Evolutionary conservation across 306 rosid genomes (phyloP).

Genomic region (Glycine latifolia): DNA sequence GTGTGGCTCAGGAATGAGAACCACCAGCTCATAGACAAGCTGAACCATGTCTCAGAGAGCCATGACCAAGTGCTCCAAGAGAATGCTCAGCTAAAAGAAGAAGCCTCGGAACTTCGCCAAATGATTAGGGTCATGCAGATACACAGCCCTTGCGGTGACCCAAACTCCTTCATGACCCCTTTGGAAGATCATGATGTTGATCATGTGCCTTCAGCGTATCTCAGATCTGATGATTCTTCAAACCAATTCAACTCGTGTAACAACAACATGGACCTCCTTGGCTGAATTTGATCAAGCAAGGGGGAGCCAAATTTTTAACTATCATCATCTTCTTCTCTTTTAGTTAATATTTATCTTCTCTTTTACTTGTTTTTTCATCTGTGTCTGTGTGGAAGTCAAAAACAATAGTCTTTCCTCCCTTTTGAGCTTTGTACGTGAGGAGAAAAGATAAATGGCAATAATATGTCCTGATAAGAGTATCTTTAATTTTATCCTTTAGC

Average conservation of each 20-base stretch:
- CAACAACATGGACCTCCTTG: slow-evolving; percentile 51
- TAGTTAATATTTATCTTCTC: neutral
- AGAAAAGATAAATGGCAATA: slow-evolving; percentile 55
- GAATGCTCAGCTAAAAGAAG: slow-evolving; percentile 77
- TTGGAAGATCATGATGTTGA: neutral
- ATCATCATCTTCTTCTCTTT: neutral
- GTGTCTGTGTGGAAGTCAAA: slow-evolving; percentile 46
- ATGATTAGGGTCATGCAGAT: slow-evolving; percentile 71
- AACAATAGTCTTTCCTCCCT: slow-evolving; percentile 36
- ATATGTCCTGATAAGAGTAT: slow-evolving; percentile 47
- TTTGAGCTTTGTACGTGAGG: slow-evolving; percentile 47
- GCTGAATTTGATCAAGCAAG: slow-evolving; percentile 36
- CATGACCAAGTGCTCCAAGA: slow-evolving; percentile 71
- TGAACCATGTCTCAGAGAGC: slow-evolving; percentile 70
- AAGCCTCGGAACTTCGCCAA: slow-evolving; percentile 78
- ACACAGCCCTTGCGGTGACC: slow-evolving; percentile 60
- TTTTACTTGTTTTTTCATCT: neutral
- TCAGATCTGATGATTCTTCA: slow-evolving; percentile 48
- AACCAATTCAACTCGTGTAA: too few species aligned
- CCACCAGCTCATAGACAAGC: slow-evolving; percentile 71
- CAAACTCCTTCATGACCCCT: slow-evolving; percentile 47
- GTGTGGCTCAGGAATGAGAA: slow-evolving; percentile 91
- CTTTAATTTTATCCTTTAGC: slow-evolving; percentile 42
- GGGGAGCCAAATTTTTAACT: slow-evolving; percentile 3
- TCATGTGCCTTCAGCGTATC: slow-evolving; percentile 28